Conservation (phyloP, 176 grass and related monocot species). For the Chrysopogon serrulatus region DNA sequence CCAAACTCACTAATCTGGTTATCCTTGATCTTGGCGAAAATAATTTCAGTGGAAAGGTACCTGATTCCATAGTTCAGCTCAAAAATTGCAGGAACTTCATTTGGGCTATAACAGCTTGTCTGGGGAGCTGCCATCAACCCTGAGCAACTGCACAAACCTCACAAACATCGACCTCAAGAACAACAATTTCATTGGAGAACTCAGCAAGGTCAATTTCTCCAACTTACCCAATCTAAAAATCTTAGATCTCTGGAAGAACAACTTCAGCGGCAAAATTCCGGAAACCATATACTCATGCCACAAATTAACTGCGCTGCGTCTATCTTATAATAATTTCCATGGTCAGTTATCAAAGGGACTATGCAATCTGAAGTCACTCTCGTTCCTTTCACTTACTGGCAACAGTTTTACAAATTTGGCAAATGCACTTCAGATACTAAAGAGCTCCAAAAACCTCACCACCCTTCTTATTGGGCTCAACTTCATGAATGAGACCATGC, state of each 20-base stretch:
- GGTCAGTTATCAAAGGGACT: slow-evolving; percentile 15
- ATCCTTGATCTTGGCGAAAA: background rate
- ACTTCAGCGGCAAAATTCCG: slow-evolving; percentile 27
- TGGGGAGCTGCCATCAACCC: background rate
- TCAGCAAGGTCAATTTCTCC: background rate
- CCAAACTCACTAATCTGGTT: background rate
- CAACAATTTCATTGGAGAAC: slow-evolving; percentile 1
- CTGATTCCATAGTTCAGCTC: slow-evolving; percentile 2
- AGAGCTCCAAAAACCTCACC: slow-evolving; percentile 20
- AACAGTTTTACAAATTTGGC: slow-evolving; percentile 14
- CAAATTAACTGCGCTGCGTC: slow-evolving; percentile 8
- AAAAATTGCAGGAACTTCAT: background rate
- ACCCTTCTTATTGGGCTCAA: slow-evolving; percentile 4
- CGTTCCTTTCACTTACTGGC: slow-evolving; percentile 14
- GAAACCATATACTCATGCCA: slow-evolving; percentile 52
- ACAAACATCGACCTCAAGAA: background rate
- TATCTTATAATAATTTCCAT: background rate
- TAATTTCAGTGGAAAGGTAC: background rate
- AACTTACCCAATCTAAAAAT: background rate
- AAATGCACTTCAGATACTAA: slow-evolving; percentile 29
- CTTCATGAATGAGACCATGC: slow-evolving; percentile 24
- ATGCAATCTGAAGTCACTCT: slow-evolving; percentile 1
- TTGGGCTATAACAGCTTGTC: background rate
- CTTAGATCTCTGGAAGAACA: slow-evolving; percentile 24
- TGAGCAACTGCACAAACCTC: slow-evolving; percentile 16